Percentiles rank a stretch among this genome's conserved stretches.
These are phyloP conservation scores for Malus hybrid DNA, from an alignment of 331 rosid genomes.

Conservation along the genomic window DNA sequence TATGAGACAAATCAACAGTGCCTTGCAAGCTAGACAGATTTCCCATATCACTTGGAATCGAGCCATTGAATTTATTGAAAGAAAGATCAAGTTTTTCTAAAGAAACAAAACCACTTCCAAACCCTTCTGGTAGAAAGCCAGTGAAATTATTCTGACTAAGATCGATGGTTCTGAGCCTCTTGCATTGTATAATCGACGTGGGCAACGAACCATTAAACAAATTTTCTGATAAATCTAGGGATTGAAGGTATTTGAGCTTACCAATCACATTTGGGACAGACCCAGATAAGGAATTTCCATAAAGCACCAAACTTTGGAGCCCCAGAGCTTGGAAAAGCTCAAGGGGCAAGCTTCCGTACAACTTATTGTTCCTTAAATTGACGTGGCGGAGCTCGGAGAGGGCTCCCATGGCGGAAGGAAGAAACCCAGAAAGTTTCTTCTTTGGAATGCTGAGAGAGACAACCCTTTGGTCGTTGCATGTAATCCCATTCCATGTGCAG, in stretches of 20 bases:
- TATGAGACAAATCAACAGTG: conserved; percentile 90
- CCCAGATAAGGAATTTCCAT: conserved; percentile 93
- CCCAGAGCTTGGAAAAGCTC: conserved; percentile 70
- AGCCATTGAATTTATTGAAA: conserved; percentile 65
- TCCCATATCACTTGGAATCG: conserved; percentile 74
- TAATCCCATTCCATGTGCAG: conserved; percentile 87
- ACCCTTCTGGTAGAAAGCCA: conserved; percentile 57
- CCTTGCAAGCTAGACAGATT: conserved; percentile 81
- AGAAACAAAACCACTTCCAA: conserved; percentile 52
- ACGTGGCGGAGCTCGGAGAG: conserved; percentile 79
- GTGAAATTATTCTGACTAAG: conserved; percentile 72
- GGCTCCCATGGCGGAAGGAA: conserved; percentile 67
- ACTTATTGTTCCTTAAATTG: conserved; percentile 73
- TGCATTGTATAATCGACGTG: conserved; percentile 51
- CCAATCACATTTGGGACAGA: conserved; percentile 67
- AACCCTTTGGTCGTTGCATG: conserved; percentile 74
- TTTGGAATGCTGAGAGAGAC: conserved; percentile 78
- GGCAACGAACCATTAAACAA: conserved; percentile 75
- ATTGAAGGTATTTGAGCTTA: conserved; percentile 69
- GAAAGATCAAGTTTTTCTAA: conserved; percentile 72
- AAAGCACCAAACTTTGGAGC: conserved; percentile 87
- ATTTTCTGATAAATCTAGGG: conserved; percentile 84
- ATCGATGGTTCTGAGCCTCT: conserved; percentile 64
- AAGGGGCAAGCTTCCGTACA: conserved; percentile 59
- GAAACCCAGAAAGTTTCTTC: conserved; percentile 67